These are phyloP conservation scores for Teratosphaeria nubilosa DNA, from an alignment of 2,329 filamentous ascomycete species.

Conservation along the genomic window DNA sequence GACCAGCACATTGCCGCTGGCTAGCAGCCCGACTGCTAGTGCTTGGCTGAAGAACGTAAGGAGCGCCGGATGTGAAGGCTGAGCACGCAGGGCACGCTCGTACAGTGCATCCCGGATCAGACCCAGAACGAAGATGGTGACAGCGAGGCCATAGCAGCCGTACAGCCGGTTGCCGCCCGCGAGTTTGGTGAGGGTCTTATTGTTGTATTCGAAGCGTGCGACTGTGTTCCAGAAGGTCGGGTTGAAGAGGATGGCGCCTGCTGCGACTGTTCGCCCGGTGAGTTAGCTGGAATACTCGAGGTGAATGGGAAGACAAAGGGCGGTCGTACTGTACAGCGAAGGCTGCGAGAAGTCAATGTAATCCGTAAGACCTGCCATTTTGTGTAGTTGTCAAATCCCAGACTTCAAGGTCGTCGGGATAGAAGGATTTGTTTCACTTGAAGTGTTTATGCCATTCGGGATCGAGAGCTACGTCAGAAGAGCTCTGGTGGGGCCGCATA, in stretches of 20 bases:
- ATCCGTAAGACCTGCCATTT: background rate
- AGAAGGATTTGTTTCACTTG: background rate
- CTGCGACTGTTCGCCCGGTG: constrained; percentile 10
- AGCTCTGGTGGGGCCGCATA: background rate
- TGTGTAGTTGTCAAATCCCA: constrained; percentile 23
- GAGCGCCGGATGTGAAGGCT: constrained; percentile 67
- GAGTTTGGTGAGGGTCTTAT: constrained; percentile 76
- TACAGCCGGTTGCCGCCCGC: constrained; percentile 67
- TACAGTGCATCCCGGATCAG: constrained; percentile 73
- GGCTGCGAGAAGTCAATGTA: constrained; percentile 32
- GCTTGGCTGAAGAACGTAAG: constrained; percentile 31
- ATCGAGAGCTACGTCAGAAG: background rate
- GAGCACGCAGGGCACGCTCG: constrained; percentile 67
- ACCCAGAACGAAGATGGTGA: constrained; percentile 83
- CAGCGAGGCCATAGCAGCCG: constrained; percentile 83
- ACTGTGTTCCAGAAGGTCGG: constrained; percentile 98
- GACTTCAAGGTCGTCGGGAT: background rate
- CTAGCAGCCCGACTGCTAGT: constrained; percentile 2
- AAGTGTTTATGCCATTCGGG: background rate
- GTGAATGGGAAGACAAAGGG: background rate
- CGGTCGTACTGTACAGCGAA: constrained; percentile 34
- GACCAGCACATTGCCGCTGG: constrained; percentile 64
- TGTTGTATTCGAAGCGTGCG: constrained; percentile 82
- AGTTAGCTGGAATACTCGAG: background rate
- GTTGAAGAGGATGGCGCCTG: constrained; percentile 76